A percentile compares a stretch with the other conserved stretches of the same genome.
Evolutionary conservation across 2,329 filamentous ascomycete genomes (phyloP).

Genomic region (Cytospora chrysosperma): DNA sequence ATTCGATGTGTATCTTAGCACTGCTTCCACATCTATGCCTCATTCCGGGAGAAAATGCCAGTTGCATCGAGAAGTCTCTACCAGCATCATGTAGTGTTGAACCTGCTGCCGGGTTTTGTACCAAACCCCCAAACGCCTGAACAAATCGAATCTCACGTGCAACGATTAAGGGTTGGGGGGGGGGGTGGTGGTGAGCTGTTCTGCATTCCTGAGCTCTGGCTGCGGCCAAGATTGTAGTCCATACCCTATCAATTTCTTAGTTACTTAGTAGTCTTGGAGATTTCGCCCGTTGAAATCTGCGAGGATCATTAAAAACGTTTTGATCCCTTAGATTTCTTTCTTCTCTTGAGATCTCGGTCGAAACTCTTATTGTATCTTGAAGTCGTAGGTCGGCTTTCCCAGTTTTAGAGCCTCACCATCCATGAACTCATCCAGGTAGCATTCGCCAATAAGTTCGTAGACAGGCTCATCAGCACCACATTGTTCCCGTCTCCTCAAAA

Average conservation of each 20-base stretch:
- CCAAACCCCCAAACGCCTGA: no score
- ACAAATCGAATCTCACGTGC: no score
- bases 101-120: no score
- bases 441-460: constrained; percentile 11
- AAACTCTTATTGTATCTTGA: background rate
- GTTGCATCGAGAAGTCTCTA: background rate
- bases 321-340: no score
- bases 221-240: no score
- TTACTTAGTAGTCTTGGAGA: no score
- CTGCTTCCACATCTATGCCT: background rate
- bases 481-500: background rate
- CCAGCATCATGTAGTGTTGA: background rate
- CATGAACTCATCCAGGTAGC: constrained; percentile 16
- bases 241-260: no score
- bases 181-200: no score
- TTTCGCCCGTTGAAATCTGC: no score
- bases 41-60: background rate
- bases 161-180: no score
- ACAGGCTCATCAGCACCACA: background rate
- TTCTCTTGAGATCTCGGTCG: no score
- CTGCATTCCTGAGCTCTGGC: background rate
- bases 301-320: no score
- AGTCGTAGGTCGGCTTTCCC: background rate
- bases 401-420: constrained; percentile 7
- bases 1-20: background rate